Evolutionary conservation across 352 stramenopile genomes (phyloP), one percentile per base, ranked within the genome.

Genomic region (Phytophthora pistaciae): DNA sequence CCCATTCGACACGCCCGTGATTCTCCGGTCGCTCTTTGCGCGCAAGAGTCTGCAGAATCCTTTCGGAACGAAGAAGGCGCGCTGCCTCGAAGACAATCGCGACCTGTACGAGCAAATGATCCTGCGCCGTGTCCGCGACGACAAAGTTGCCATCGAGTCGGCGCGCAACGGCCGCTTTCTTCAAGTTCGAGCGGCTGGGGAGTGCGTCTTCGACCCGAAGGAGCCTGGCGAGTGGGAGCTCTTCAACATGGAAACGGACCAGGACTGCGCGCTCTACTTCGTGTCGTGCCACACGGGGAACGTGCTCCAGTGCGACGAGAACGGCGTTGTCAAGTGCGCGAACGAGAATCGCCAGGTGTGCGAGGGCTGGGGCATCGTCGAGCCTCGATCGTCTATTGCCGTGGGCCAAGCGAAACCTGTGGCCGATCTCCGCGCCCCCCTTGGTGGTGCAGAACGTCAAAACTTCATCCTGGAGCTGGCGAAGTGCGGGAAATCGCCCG

Each of bases 171-270:
- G 50, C 14, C 74, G 60, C 9, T 81, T 71, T 18, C 55, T 81
- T 13, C 70, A 73, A 70, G 74, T 81, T 53, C 56, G 60, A n/a
- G 36, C 62, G 25, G 38, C 21, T 62, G 74, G 74, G 1, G 54
- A 74, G 13, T 84, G 77, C 23, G 38, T 76, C 6, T 82, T 84
- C 33, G 74, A 79, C 50, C 40, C 50, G 3, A 80, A 73, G 33
- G 31, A 77, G 18, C 49, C 60, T 70, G 56, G 75, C 11, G 42
- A 71, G 20, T 79, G 66, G 64, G 71, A 80, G 40, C 61, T 68
- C 27, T 84, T 84, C 55, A 70, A 23, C 20, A 79, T 84, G 55
- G 77, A 84, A 36, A 79, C 70, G 23, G 70, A 77, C 33, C 54
- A 52, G 4, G 27, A 60, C 23, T 70, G 66, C 11, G 52, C 23